A percentile compares a stretch with the other conserved stretches of the same genome.
These are phyloP conservation scores for Tillandsia fasciculata DNA, from an alignment of 176 grass and related monocot species.

Conservation along the genomic window DNA sequence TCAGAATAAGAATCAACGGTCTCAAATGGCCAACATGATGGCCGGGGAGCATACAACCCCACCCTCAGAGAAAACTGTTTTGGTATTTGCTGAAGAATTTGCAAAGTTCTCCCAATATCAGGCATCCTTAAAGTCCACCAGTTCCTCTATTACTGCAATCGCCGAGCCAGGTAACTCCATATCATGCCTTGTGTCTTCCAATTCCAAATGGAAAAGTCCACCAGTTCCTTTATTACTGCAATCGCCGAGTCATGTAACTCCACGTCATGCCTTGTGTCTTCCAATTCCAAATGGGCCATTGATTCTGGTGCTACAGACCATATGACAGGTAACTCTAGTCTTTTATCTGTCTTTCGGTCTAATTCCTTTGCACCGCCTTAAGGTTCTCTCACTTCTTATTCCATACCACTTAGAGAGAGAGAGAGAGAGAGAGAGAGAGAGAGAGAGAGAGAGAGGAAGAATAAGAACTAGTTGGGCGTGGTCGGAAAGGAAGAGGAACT, in stretches of 20 bases:
- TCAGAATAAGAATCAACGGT: too few relatives aligned
- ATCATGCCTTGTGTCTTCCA: neutral
- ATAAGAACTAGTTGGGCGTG: too few relatives aligned
- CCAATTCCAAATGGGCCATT: neutral
- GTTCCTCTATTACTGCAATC: neutral
- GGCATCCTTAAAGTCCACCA: neutral
- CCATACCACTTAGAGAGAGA: too few relatives aligned
- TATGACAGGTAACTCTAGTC: neutral
- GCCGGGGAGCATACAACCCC: neutral
- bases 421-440: too few relatives aligned
- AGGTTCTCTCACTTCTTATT: too few relatives aligned
- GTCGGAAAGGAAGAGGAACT: too few relatives aligned
- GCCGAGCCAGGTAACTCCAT: neutral
- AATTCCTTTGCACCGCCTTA: too few relatives aligned
- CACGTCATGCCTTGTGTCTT: neutral
- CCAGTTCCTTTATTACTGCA: neutral
- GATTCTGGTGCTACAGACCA: neutral
- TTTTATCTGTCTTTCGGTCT: neutral
- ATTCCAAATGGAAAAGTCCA: neutral
- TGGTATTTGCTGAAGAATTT: neutral
- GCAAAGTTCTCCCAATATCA: neutral
- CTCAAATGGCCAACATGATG: too few relatives aligned
- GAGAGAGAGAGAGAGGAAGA: too few relatives aligned
- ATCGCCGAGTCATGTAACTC: neutral
- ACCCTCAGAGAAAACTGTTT: neutral